These are phyloP conservation scores for Neonectria ditissima DNA, from an alignment of 2,329 filamentous ascomycete species.

Conservation along the genomic window DNA sequence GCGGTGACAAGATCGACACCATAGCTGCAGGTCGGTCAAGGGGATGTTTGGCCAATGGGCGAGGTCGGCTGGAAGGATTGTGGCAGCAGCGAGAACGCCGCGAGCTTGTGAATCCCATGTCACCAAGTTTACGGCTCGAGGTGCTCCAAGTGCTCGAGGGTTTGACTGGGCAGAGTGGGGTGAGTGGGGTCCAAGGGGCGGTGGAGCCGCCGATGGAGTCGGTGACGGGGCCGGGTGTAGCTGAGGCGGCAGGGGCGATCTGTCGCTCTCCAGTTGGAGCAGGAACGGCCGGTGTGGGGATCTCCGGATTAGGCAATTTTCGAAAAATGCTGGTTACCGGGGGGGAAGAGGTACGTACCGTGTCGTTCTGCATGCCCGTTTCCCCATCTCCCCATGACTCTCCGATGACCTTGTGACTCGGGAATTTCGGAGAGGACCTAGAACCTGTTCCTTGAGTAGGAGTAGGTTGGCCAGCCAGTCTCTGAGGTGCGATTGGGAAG, in stretches of 20 bases:
- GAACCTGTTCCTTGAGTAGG: no score
- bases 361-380: not conserved
- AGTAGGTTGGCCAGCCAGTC: no score
- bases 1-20: constrained; percentile 19
- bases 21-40: constrained; percentile 10
- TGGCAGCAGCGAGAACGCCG: not conserved
- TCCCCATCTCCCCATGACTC: constrained; percentile 1
- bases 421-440: not conserved
- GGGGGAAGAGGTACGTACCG: no score
- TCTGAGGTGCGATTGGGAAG: constrained; percentile 19
- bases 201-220: not conserved
- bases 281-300: constrained; percentile 1
- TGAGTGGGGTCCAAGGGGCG: not conserved
- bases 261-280: not conserved
- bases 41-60: constrained; percentile 27
- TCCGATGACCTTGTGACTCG: constrained; percentile 5
- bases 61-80: not conserved
- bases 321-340: not conserved
- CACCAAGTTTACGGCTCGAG: not conserved
- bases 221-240: not conserved
- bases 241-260: no score
- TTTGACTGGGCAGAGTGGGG: constrained; percentile 1
- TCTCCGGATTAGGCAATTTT: constrained; percentile 2
- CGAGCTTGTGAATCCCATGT: constrained; percentile 7
- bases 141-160: not conserved